phyloP scores from a whole-genome alignment of 495 filamentous ascomycete species.

The Hypoxylon crocopeplum region DNA sequence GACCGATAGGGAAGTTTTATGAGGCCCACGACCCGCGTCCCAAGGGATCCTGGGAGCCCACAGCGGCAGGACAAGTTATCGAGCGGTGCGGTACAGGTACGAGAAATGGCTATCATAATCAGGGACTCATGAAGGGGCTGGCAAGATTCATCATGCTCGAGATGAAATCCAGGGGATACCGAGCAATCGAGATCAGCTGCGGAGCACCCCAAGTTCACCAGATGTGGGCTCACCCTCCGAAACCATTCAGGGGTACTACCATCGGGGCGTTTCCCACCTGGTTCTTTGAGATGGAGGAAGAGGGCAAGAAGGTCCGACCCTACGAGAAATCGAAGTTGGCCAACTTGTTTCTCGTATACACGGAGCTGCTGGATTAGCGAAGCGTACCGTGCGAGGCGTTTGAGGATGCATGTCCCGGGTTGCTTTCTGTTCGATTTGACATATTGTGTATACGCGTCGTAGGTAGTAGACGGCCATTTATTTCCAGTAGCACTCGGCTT shows the following conservation, averaged over 20 bases:
- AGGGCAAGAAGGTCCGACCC: conserved; percentile 20
- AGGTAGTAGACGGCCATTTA: too few species aligned
- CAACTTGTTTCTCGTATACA: conserved; percentile 28
- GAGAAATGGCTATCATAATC: conserved; percentile 11
- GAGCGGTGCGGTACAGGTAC: conserved; percentile 26
- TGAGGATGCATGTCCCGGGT: background rate
- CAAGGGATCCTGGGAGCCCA: conserved; percentile 28
- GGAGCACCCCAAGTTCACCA: conserved; percentile 28
- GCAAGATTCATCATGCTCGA: conserved; percentile 33
- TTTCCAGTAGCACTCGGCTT: too few species aligned
- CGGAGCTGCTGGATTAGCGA: conserved; percentile 19
- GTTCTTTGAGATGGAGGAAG: conserved; percentile 29
- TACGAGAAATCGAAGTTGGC: conserved; percentile 26
- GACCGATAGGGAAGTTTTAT: conserved; percentile 14
- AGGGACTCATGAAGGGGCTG: conserved; percentile 27
- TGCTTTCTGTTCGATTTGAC: background rate
- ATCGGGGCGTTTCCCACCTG: conserved; percentile 22
- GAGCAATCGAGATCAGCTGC: conserved; percentile 32
- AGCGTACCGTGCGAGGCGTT: background rate
- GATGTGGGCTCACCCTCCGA: conserved; percentile 27
- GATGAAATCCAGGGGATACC: conserved; percentile 32
- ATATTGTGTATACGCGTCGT: too few species aligned
- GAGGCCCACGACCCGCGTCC: conserved; percentile 24
- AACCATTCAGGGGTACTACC: conserved; percentile 28
- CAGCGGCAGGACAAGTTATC: conserved; percentile 29